Base-by-base conservation (phyloP, 495 filamentous ascomycete species). In the Lophium mytilinum region DNA sequence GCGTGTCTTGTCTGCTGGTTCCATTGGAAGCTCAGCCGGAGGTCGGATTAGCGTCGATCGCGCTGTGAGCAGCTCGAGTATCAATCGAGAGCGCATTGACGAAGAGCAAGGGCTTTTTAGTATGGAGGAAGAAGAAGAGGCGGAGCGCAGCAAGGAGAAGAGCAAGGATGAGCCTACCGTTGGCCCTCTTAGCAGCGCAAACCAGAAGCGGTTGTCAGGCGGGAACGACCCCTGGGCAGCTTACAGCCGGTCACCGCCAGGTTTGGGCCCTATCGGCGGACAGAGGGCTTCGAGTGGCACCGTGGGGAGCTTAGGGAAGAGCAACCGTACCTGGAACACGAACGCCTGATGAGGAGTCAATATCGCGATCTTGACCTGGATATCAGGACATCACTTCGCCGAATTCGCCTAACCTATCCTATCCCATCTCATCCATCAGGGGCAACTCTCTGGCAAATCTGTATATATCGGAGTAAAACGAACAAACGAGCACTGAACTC, bases 51-150 rank as follows among this genome's bases (percentile, higher is more conserved):
- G 62, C 24, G 52, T 69, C 48, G 69, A 71, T 39, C 67, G 67
- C 11, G 69, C 69, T 10, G 55, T 69, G 1, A 68, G 66, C 57
- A 66, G 61, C 41, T 67, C 56, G 40, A 70, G 66, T 37, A 65
- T 70, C 36, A 48, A 58, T 8, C 55, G 66, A n/a, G 65, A 66
- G 39, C 40, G 64, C 19, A 71, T 70, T 51, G 69, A 73, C 24
- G 67, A 69, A 52, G 69, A 73, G 59, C 67, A 68, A 53, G 71
- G 66, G 2, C 60, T 73, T 36, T 73, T 73, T 53, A 66, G 61
- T 40, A 73, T 73, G 71, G 71, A 72, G 24, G 69, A 68, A 39
- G 60, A 71, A 30, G 62, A 62, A 17, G 65, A 60, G 47, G 4
- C 57, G 41, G 53, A 55, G 15, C 24, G 24, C 11, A 50, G 37